Percentiles rank a stretch among this genome's conserved stretches.
phyloP scores from a whole-genome alignment of 176 grass and related monocot species.

The Chloris gayana region DNA sequence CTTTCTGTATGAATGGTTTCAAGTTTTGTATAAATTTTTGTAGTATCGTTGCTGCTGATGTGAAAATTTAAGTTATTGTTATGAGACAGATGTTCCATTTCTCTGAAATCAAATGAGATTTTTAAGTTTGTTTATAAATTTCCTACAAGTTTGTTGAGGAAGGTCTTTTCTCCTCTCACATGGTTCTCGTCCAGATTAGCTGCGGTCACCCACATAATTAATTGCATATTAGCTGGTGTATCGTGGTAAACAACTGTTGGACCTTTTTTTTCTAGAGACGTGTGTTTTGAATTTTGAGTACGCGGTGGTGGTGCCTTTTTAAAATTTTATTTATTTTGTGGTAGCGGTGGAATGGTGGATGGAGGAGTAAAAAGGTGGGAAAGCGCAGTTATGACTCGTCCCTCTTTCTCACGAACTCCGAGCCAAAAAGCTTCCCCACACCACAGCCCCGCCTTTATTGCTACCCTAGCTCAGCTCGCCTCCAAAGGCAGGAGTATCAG shows the following conservation, averaged over 20 bases:
- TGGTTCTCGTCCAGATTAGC: not conserved
- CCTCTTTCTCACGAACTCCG: slow-evolving; percentile 41
- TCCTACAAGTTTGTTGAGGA: too few species aligned
- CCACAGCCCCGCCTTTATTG: slow-evolving; percentile 25
- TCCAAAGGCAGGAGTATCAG: not conserved
- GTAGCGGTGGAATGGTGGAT: slow-evolving; percentile 12
- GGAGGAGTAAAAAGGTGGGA: slow-evolving; percentile 32
- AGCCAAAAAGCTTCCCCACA: slow-evolving; percentile 38
- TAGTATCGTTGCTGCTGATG: too few species aligned
- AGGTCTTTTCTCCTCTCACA: too few species aligned
- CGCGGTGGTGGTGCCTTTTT: not conserved
- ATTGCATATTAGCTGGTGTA: not conserved
- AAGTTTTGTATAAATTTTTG: too few species aligned
- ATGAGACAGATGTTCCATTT: too few species aligned
- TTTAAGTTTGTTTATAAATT: too few species aligned
- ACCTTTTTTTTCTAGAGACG: not conserved
- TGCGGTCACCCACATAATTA: not conserved
- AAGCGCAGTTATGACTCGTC: slow-evolving; percentile 41
- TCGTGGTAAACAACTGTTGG: not conserved
- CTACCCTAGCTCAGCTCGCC: slow-evolving; percentile 25
- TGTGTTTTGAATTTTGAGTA: slow-evolving; percentile 9
- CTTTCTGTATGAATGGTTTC: too few species aligned
- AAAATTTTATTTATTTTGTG: not conserved
- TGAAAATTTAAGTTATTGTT: too few species aligned
- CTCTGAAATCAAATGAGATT: too few species aligned